Evolutionary conservation across 1,284 basidiomycete genomes (phyloP).

Genomic region (Afroboletus lepidellus): DNA sequence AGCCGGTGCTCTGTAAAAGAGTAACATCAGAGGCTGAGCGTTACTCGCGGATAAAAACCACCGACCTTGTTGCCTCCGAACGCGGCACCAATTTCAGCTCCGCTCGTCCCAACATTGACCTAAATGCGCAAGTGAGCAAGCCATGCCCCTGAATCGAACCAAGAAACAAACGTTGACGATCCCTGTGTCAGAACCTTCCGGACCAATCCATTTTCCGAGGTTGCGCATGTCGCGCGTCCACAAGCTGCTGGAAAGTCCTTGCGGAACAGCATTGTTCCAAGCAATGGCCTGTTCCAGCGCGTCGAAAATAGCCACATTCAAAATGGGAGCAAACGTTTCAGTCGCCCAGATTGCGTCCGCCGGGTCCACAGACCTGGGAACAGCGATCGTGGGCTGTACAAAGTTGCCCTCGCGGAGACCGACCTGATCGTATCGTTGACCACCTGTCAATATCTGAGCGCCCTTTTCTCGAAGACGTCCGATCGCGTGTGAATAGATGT

Average conservation of each 20-base stretch:
- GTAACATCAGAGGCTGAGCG: constrained; percentile 9
- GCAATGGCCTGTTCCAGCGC: constrained; percentile 87
- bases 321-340: constrained; percentile 85
- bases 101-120: constrained; percentile 92
- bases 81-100: constrained; percentile 89
- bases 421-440: constrained; percentile 48
- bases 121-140: constrained; percentile 31
- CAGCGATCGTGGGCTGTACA: constrained; percentile 84
- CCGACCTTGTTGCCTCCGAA: constrained; percentile 92
- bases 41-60: constrained; percentile 12
- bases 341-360: constrained; percentile 67
- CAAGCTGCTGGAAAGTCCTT: constrained; percentile 85
- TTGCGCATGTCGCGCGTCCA: constrained; percentile 86
- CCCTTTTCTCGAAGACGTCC: constrained; percentile 61
- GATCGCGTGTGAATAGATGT: constrained; percentile 65
- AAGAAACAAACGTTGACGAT: constrained; percentile 69
- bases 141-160: constrained; percentile 2
- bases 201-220: constrained; percentile 90
- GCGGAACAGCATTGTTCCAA: constrained; percentile 92
- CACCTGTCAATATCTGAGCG: constrained; percentile 78
- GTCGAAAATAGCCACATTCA: constrained; percentile 88
- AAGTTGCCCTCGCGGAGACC: constrained; percentile 73
- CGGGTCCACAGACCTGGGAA: constrained; percentile 57
- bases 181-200: constrained; percentile 80
- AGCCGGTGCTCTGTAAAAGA: constrained; percentile 68